These are phyloP conservation scores for Botrytis medusae DNA, from an alignment of 2,329 filamentous ascomycete species.

Conservation along the genomic window DNA sequence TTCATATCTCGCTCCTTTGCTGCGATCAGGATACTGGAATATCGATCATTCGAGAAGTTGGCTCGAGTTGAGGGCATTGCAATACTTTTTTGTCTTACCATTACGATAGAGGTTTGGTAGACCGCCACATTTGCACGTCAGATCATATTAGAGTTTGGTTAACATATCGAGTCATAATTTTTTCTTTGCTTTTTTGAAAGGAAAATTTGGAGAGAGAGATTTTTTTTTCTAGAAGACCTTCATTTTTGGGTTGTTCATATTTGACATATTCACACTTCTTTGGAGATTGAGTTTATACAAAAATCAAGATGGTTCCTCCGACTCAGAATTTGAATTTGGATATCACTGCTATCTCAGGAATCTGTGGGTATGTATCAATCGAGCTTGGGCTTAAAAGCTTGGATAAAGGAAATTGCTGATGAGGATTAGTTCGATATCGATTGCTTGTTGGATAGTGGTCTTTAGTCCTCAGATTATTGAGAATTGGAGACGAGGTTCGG, in stretches of 20 bases:
- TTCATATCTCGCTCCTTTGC: constrained; percentile 5
- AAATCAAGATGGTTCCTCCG: constrained; percentile 45
- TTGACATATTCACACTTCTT: background rate
- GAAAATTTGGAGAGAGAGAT: background rate
- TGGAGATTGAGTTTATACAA: background rate
- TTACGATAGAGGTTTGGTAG: constrained; percentile 1
- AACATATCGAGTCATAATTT: background rate
- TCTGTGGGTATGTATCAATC: constrained; percentile 65
- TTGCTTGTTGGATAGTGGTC: constrained; percentile 93
- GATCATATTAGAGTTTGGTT: background rate
- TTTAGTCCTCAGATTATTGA: constrained; percentile 97
- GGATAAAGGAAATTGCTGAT: constrained; percentile 22
- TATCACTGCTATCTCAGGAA: constrained; percentile 87
- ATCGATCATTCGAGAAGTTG: constrained; percentile 8
- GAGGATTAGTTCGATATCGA: constrained; percentile 75
- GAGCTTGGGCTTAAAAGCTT: background rate
- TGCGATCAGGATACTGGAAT: background rate
- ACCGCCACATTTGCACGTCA: background rate
- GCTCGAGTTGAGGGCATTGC: background rate
- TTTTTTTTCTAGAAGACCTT: background rate
- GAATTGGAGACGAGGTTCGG: constrained; percentile 78
- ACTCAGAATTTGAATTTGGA: constrained; percentile 66
- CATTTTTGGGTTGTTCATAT: background rate
- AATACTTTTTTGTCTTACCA: background rate
- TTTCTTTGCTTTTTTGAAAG: background rate